Evolutionary conservation across 768 basidiomycete species (phyloP).

Genomic region (Tephrocybe sp.): DNA sequence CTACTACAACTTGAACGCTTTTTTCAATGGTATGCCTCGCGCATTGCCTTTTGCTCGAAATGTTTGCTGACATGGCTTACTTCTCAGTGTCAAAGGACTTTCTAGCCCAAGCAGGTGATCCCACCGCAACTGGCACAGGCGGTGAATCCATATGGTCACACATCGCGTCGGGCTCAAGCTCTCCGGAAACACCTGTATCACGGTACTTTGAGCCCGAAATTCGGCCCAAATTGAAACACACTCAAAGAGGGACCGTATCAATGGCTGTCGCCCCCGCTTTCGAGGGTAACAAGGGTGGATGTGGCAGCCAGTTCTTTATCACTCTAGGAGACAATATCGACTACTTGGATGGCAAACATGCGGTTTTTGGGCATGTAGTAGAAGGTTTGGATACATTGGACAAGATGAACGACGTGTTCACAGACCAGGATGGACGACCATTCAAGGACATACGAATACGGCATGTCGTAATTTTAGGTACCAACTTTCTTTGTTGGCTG

Average conservation of each 20-base stretch:
- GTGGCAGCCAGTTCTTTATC: constrained; percentile 96
- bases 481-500: constrained; percentile 7
- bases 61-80: neutral
- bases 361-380: constrained; percentile 93
- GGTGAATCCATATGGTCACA: constrained; percentile 88
- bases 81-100: constrained; percentile 93
- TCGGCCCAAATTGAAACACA: constrained; percentile 79
- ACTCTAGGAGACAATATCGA: constrained; percentile 89
- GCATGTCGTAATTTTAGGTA: constrained; percentile 94
- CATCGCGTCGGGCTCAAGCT: constrained; percentile 47
- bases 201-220: constrained; percentile 90
- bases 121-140: constrained; percentile 90
- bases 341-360: constrained; percentile 90
- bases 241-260: constrained; percentile 82
- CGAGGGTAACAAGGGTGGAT: constrained; percentile 62
- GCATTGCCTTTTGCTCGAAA: neutral
- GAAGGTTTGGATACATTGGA: constrained; percentile 91
- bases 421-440: constrained; percentile 85
- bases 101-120: constrained; percentile 94
- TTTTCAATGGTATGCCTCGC: constrained; percentile 85
- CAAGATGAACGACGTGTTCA: constrained; percentile 88
- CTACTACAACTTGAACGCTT: constrained; percentile 95
- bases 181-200: constrained; percentile 33
- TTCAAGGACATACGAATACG: constrained; percentile 93
- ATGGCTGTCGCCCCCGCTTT: constrained; percentile 94